phyloP scores from a whole-genome alignment of 768 basidiomycete species.

The Rhizopogon vesiculosus region DNA sequence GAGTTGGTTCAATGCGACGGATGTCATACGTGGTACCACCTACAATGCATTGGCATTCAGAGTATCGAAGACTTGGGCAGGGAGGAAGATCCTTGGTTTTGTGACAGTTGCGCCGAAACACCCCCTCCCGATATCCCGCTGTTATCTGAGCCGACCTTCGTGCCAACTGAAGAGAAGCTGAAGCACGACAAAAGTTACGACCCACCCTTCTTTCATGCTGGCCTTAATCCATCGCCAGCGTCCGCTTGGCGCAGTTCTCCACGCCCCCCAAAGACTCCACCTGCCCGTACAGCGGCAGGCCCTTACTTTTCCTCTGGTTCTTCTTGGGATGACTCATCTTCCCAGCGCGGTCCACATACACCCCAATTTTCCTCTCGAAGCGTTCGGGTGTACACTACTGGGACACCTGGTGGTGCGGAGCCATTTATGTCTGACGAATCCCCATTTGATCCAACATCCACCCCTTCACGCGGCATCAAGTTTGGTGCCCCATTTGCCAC shows the following conservation, averaged over 20 bases:
- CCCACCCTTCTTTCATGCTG: conserved; percentile 53
- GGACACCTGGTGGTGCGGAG: conserved; percentile 35
- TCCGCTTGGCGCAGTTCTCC: conserved; percentile 40
- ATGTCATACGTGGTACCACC: conserved; percentile 80
- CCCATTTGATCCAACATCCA: conserved; percentile 75
- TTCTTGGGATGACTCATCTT: conserved; percentile 45
- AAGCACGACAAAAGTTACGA: conserved; percentile 40
- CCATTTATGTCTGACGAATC: conserved; percentile 38
- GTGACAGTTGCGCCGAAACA: conserved; percentile 50
- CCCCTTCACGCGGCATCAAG: conserved; percentile 74
- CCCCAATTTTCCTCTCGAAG: conserved; percentile 39
- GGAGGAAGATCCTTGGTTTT: conserved; percentile 79
- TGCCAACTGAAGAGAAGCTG: conserved; percentile 52
- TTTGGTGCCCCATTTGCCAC: conserved; percentile 56
- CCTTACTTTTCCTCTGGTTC: conserved; percentile 30
- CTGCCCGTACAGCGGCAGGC: conserved; percentile 22
- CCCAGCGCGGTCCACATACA: conserved; percentile 49
- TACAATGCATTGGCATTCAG: conserved; percentile 71
- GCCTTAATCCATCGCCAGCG: conserved; percentile 51
- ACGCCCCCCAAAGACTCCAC: conserved; percentile 45
- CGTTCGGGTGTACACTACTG: conserved; percentile 32
- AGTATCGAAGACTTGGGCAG: conserved; percentile 59
- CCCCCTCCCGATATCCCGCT: conserved; percentile 30
- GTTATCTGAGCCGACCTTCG: conserved; percentile 61
- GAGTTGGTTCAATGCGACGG: conserved; percentile 79